phyloP scores from a whole-genome alignment of 2,329 filamentous ascomycete species.

The Helotiales sp. region DNA sequence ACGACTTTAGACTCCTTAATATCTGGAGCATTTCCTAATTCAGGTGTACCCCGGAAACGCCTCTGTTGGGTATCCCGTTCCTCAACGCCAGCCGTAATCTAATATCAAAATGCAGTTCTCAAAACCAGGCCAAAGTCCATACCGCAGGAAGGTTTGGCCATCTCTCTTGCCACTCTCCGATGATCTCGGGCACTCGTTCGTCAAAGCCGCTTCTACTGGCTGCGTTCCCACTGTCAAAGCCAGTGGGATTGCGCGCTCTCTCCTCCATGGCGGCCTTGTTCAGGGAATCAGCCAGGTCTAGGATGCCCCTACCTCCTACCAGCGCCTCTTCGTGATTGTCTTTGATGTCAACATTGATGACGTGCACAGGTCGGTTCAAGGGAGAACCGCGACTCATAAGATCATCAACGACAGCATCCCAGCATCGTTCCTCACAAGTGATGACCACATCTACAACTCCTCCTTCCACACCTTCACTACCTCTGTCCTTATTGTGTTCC shows the following conservation, averaged over 20 bases:
- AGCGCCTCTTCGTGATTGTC: conserved; percentile 98
- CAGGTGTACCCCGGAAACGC: conserved; percentile 18
- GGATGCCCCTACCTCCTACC: conserved; percentile 86
- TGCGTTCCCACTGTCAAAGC: conserved; percentile 72
- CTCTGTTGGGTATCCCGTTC: conserved; percentile 30
- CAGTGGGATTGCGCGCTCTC: conserved; percentile 62
- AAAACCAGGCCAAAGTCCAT: conserved; percentile 97
- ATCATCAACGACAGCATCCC: conserved; percentile 97
- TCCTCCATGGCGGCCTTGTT: conserved; percentile 83
- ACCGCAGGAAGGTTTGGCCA: conserved; percentile 91
- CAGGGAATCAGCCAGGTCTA: conserved; percentile 85
- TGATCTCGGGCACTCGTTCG: conserved; percentile 87
- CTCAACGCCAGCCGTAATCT: conserved; percentile 27
- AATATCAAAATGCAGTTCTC: conserved; percentile 39
- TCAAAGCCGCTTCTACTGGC: conserved; percentile 80
- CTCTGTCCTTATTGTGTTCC: conserved; percentile 76
- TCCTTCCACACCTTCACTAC: conserved; percentile 80
- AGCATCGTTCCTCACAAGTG: conserved; percentile 96
- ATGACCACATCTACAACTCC: conserved; percentile 94
- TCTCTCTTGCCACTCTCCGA: conserved; percentile 91
- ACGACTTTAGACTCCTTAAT: conserved; percentile 10
- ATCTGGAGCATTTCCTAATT: conserved; percentile 14
- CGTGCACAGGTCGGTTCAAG: conserved; percentile 90
- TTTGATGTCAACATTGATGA: conserved; percentile 98
- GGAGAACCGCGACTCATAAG: conserved; percentile 83